Evolutionary conservation across 1,139 yeast genomes (phyloP), one percentile per base, ranked within the genome.

Genomic region (Spencermartinsiella ligniputridi): DNA sequence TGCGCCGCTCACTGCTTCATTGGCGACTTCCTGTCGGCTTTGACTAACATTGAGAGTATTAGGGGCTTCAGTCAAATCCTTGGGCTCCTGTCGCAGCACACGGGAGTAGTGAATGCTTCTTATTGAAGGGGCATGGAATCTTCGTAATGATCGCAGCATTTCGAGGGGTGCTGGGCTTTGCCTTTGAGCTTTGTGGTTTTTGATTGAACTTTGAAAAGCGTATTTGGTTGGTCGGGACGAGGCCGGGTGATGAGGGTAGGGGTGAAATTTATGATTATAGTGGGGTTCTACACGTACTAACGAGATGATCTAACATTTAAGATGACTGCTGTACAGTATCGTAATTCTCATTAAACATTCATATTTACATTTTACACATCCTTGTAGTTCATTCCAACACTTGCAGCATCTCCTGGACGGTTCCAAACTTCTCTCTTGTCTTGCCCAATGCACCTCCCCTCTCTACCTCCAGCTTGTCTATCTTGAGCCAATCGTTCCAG

Each of bases 1-100:
- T 2, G 95, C 95, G n/a, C 95, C 95, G 44, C 86, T 79, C 41
- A 83, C 70, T 38, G 81, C 56, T 63, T 85, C 90, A 54, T 79
- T 81, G 44, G 74, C 72, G 16, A 60, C 56, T 22, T 53, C 45
- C 37, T 45, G 45, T 20, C 40, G 35, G 9, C 30, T 35, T 18
- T 46, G 45, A 25, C 46, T 40, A n/a, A 27, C n/a, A 15, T 27
- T 27, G 15, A 27, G 32, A 9, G 32, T 11, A 15, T 27, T 27
- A 15, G 32, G 32, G n/a, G 15, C 15, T 15, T 27, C 32, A 9
- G 4, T 15, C 15, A 27, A 27, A 5, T 9, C 32, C n/a, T 27
- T 27, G 15, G 32, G 5, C 15, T 27, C n/a, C 32, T 27, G 15
- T 5, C 12, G n/a, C 13, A 27, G 8, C 5, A n/a, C 15, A 5